Conservation (phyloP, 2,329 filamentous ascomycete genomes). For the Sporothrix mexicana region DNA sequence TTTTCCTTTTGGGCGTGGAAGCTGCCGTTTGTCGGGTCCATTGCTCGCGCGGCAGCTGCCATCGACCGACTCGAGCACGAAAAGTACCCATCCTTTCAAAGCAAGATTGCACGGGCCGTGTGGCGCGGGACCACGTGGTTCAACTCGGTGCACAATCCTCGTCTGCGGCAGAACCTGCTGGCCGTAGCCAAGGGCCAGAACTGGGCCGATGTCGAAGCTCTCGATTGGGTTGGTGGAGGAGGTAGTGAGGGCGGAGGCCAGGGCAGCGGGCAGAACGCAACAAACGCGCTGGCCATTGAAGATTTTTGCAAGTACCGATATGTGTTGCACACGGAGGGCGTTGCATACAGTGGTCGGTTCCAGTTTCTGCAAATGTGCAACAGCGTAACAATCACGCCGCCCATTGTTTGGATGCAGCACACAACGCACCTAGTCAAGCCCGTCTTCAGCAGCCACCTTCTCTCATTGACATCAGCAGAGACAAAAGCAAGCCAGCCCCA, state of each 20-base stretch:
- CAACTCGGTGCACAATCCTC: slow-evolving; percentile 52
- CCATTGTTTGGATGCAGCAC: slow-evolving; percentile 54
- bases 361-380: slow-evolving; percentile 55
- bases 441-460: slow-evolving; percentile 42
- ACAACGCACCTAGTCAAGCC: slow-evolving; percentile 52
- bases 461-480: not conserved
- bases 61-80: slow-evolving; percentile 48
- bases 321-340: slow-evolving; percentile 55
- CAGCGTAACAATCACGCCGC: slow-evolving; percentile 52
- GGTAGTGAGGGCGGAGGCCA: slow-evolving; percentile 29
- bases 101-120: slow-evolving; percentile 51
- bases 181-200: slow-evolving; percentile 43
- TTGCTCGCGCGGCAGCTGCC: slow-evolving; percentile 48
- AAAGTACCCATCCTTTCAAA: slow-evolving; percentile 36
- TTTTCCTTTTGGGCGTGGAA: slow-evolving; percentile 63
- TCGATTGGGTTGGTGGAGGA: slow-evolving; percentile 44
- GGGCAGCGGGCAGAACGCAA: slow-evolving; percentile 41
- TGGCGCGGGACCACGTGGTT: slow-evolving; percentile 61
- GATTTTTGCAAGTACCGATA: slow-evolving; percentile 58
- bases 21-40: slow-evolving; percentile 55
- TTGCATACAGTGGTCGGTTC: slow-evolving; percentile 56
- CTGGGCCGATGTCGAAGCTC: slow-evolving; percentile 57
- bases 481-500: not conserved
- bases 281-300: slow-evolving; percentile 55
- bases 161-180: slow-evolving; percentile 51